Percentiles rank a stretch among this genome's conserved stretches.
These are phyloP conservation scores for Erythrophleum fordii DNA, from an alignment of 306 rosid species.

Conservation along the genomic window DNA sequence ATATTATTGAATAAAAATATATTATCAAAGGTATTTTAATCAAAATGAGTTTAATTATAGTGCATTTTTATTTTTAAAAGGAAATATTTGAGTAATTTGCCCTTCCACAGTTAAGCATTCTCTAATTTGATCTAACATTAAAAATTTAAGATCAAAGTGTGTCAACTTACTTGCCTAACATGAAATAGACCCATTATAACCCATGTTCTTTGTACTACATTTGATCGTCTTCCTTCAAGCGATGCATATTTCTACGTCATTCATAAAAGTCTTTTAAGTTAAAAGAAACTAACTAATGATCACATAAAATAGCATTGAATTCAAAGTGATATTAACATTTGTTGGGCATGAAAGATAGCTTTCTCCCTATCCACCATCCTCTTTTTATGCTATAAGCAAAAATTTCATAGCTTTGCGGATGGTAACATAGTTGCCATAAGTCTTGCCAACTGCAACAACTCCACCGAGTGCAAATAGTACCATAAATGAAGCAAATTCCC, in stretches of 20 bases:
- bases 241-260: background rate
- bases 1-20: too few species aligned
- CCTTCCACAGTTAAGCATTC: too few species aligned
- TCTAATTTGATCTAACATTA: too few species aligned
- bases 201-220: background rate
- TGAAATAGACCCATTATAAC: slow-evolving; percentile 59
- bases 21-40: too few species aligned
- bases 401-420: slow-evolving; percentile 57
- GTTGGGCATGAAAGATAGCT: slow-evolving; percentile 64
- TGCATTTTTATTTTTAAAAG: too few species aligned
- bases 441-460: slow-evolving; percentile 59
- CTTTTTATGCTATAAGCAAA: slow-evolving; percentile 50
- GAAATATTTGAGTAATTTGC: too few species aligned
- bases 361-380: slow-evolving; percentile 82
- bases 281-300: background rate
- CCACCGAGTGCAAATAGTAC: slow-evolving; percentile 69
- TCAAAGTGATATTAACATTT: slow-evolving; percentile 37
- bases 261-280: slow-evolving; percentile 40
- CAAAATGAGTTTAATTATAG: too few species aligned
- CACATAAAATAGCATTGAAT: background rate
- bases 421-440: slow-evolving; percentile 45
- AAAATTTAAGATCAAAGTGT: too few species aligned
- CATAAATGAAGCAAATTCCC: slow-evolving; percentile 52
- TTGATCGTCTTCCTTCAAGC: background rate
- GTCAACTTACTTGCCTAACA: slow-evolving; percentile 56